phyloP scores from a whole-genome alignment of 805 yeast genomes.

The Candida koratica region DNA sequence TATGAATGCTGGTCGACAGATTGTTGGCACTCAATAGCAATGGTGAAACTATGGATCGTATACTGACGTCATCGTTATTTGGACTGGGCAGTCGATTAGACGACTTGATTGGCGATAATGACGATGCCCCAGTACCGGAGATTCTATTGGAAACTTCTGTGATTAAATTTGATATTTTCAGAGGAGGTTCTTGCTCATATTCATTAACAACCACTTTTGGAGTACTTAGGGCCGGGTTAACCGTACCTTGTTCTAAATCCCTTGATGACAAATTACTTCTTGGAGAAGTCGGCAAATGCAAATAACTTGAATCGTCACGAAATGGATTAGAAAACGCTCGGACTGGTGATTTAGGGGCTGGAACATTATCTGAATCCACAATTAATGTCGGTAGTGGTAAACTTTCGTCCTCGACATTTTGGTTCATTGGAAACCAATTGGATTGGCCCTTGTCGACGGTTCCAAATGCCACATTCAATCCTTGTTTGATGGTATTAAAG shows the following conservation, averaged over 20 bases:
- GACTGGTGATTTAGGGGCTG: not conserved
- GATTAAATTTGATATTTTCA: slow-evolving; percentile 23
- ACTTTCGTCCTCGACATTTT: not conserved
- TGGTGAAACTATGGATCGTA: slow-evolving; percentile 6
- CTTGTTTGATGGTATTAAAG: slow-evolving; percentile 30
- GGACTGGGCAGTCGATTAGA: slow-evolving; percentile 6
- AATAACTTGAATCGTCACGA: not conserved
- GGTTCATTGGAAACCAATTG: slow-evolving; percentile 28
- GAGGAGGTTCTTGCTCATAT: slow-evolving; percentile 18
- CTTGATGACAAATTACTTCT: slow-evolving; percentile 7
- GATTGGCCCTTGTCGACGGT: slow-evolving; percentile 17
- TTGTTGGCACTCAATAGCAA: slow-evolving; percentile 1
- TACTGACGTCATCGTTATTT: slow-evolving; percentile 1
- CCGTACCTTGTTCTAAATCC: slow-evolving; percentile 20
- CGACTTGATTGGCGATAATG: slow-evolving; percentile 5
- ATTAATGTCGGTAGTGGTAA: slow-evolving; percentile 16
- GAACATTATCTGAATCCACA: slow-evolving; percentile 15
- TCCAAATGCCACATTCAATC: slow-evolving; percentile 34
- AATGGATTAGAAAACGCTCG: slow-evolving; percentile 9
- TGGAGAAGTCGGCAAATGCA: slow-evolving; percentile 7
- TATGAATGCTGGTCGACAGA: slow-evolving; percentile 8
- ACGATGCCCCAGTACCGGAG: slow-evolving; percentile 28
- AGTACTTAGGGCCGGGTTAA: too few relatives aligned
- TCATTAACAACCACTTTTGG: slow-evolving; percentile 12
- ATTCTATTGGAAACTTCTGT: slow-evolving; percentile 33